Conservation (phyloP, 345 rosid species). For the Euphorbia pulcherrima region DNA sequence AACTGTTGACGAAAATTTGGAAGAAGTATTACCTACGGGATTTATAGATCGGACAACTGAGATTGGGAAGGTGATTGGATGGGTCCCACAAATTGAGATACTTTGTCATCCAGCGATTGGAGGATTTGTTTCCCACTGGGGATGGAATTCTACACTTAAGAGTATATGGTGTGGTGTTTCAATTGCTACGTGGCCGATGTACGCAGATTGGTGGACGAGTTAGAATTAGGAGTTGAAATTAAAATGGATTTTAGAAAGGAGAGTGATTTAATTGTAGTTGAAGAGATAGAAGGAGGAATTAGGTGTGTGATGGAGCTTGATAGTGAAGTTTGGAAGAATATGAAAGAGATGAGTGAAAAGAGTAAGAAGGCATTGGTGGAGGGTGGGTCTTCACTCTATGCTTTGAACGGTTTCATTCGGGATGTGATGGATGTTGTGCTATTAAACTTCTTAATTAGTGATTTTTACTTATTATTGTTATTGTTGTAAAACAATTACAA, state of each 20-base stretch:
- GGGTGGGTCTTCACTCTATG: slow-evolving; percentile 12
- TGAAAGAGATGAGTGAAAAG: not conserved
- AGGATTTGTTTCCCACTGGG: slow-evolving; percentile 22
- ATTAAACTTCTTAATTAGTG: too few relatives aligned
- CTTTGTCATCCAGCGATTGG: slow-evolving; percentile 5
- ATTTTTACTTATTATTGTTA: too few relatives aligned
- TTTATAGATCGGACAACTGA: slow-evolving; percentile 13
- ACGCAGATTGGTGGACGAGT: slow-evolving; percentile 18
- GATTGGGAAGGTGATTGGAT: slow-evolving; percentile 17
- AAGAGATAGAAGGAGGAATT: slow-evolving; percentile 17
- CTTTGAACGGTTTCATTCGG: slow-evolving; percentile 4
- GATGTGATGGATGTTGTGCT: slow-evolving; percentile 3
- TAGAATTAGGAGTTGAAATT: slow-evolving; percentile 18
- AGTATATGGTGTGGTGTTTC: slow-evolving; percentile 20
- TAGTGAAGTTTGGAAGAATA: not conserved
- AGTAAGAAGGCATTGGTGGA: slow-evolving; percentile 8
- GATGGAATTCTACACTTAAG: slow-evolving; percentile 19
- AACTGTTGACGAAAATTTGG: not conserved
- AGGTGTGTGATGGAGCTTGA: slow-evolving; percentile 11
- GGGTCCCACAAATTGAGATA: slow-evolving; percentile 19
- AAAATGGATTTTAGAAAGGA: slow-evolving; percentile 14
- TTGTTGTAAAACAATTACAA: too few relatives aligned
- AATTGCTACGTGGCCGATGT: slow-evolving; percentile 19
- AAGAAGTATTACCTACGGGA: slow-evolving; percentile 4
- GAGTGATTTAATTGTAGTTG: not conserved